Evolutionary conservation across 768 basidiomycete species (phyloP), one percentile per base, ranked within the genome.

Genomic region (Lentinula lateritia): DNA sequence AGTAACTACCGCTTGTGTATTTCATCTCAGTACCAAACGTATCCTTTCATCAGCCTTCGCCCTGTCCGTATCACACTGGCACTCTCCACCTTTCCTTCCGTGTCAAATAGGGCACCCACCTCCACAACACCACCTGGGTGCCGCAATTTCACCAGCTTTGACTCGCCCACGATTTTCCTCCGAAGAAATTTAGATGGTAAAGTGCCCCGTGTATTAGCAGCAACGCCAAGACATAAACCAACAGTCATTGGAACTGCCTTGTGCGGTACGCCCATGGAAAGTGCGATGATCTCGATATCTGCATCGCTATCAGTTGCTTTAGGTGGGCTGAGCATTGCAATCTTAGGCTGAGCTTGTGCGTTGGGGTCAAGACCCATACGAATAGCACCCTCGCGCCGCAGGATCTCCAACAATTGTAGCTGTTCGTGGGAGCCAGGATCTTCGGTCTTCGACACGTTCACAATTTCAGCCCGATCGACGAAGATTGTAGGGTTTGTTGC

Each of bases 401-500:
- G 76, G 8, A 61, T 53, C 68, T 89, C 88, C 12, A 89, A 71
- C 1, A 78, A 62, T 2, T 69, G 66, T 15, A 50, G 28, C 28
- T 52, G 50, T 20, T 50, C 20, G 7, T 38, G 18, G 10, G 50
- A 52, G 10, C 50, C 38, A 15, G 45, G 18, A 52, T 52, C 50
- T 38, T 60, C 50, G 6, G 41, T 52, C 12, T 38, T 36, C 28
- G 45, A 48, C 5, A 46, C 58, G 6, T 48, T 23, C 5, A 63
- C 50, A 20, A 90, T 74, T 43, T 83, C 80, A 0, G 70, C 62
- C 4, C 76, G 71, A 38, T 71, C 59, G 65, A 90, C 76, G 71
- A 92, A 85, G 15, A 92, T 82, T 6, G 84, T 87, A 0, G 89
- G 89, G 69, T 91, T 90, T 15, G 89, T 87, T 1, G 88, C 88